Evolutionary conservation across 371 early-diverging fungal species (phyloP).

Genomic region (Chytridium lagenaria): DNA sequence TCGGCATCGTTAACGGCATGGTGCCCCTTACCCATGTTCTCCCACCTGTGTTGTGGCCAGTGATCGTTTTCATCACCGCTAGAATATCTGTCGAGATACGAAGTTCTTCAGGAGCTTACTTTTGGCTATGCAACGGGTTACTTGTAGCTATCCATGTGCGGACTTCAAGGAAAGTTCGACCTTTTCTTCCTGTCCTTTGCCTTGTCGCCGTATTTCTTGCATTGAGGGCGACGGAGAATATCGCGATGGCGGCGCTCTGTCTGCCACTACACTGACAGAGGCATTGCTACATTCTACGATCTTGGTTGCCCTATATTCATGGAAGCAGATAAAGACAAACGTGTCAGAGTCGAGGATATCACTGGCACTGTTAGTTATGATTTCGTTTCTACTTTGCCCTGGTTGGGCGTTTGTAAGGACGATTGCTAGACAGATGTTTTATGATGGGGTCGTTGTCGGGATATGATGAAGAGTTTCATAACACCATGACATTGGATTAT

Average conservation of each 20-base stretch:
- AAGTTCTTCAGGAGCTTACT: not conserved
- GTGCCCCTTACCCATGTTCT: not conserved
- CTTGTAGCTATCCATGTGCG: not conserved
- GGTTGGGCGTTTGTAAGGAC: not conserved
- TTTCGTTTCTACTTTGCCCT: not conserved
- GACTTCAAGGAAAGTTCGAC: not conserved
- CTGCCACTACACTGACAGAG: not conserved
- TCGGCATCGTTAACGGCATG: too few species aligned
- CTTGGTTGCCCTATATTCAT: not conserved
- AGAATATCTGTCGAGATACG: not conserved
- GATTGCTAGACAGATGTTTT: not conserved
- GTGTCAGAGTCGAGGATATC: not conserved
- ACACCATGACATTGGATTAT: too few species aligned
- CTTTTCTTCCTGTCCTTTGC: not conserved
- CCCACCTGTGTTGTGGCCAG: not conserved
- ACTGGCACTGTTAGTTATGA: not conserved
- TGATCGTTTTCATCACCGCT: not conserved
- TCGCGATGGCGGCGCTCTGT: not conserved
- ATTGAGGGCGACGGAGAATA: not conserved
- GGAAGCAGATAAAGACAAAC: not conserved
- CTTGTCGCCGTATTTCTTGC: not conserved
- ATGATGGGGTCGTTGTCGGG: too few species aligned
- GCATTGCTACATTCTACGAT: not conserved
- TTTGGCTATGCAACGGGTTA: constrained; percentile 6
- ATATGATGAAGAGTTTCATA: too few species aligned